Base-by-base conservation (phyloP, 2,329 filamentous ascomycete species). In the Xylaria sp. region DNA sequence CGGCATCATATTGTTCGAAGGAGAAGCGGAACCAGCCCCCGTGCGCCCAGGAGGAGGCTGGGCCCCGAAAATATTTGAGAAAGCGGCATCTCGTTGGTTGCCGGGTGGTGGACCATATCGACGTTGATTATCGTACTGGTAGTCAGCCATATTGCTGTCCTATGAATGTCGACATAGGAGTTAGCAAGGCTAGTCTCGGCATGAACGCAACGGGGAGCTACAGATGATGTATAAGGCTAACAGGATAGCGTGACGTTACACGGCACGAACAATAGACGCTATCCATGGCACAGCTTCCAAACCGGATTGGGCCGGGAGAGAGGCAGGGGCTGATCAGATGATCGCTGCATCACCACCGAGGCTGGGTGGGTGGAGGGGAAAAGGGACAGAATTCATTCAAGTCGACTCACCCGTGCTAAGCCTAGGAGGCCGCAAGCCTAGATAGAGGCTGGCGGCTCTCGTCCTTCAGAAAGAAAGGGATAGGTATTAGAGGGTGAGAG, bases 61-160 rank as follows among this genome's bases (percentile, higher is more conserved):
- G 68, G 88, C 89, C 70, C 94, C 95, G 76, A 98, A 99, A 75
- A 98, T 98, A 79, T 94, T 94, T 69, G 91, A 92, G 78, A 96
- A 99, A 69, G 94, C 95, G 70, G 92, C 92, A 86, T 99, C 94
- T 80, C 95, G 90, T 79, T 95, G 92, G 73, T 83, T 83, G 74
- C 84, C 83, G 67, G 82, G 80, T 57, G 80, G 74, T 23, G 78
- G 74, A 61, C 83, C 82, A 82, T 85, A 83, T 69, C 83, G 74
- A 69, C 82, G 82, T 74, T 84, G 80, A 70, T n/a, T n/a, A n/a
- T 83, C 81, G 71, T 82, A 82, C 65, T 82, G 83, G 70, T 87
- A 87, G 72, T 87, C 84, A 71, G 84, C 82, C 85, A 88, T 88
- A 72, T 78, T 76, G 67, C 71, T 69, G 70, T 72, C 82, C 81